phyloP scores from a whole-genome alignment of 768 basidiomycete genomes.

The Candolleomyces efflorescens region DNA sequence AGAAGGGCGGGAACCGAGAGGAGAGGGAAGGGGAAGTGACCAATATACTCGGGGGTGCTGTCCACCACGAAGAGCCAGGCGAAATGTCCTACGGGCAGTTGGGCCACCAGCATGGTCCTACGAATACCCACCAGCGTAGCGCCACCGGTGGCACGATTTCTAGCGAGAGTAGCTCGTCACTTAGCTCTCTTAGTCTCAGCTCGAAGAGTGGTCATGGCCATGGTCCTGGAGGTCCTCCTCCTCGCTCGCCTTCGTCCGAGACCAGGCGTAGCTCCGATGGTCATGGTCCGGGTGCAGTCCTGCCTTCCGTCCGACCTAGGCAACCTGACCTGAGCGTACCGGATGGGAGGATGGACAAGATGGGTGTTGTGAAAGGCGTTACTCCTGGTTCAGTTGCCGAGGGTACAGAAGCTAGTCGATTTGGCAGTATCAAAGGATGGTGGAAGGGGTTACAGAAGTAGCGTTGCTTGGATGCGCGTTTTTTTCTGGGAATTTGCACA shows the following conservation, averaged over 20 bases:
- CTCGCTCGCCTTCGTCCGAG: neutral
- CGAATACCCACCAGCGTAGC: neutral
- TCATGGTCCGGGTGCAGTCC: neutral
- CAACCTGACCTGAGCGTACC: constrained; percentile 6
- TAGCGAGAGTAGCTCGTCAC: constrained; percentile 6
- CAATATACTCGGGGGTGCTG: constrained; percentile 4
- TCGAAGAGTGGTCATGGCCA: constrained; percentile 6
- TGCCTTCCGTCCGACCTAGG: neutral
- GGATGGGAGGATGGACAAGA: constrained; percentile 9
- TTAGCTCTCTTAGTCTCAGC: constrained; percentile 7
- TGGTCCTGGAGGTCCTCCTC: neutral
- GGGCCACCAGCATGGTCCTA: neutral
- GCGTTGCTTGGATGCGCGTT: neutral
- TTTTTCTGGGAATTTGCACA: neutral
- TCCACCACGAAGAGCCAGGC: constrained; percentile 3
- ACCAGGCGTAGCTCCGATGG: neutral
- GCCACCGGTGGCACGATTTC: constrained; percentile 1
- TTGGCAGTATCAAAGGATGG: constrained; percentile 7
- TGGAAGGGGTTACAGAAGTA: constrained; percentile 5
- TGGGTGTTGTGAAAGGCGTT: constrained; percentile 6
- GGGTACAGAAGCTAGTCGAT: neutral
- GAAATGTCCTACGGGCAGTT: constrained; percentile 1
- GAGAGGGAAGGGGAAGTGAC: neutral
- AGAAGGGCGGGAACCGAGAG: neutral
- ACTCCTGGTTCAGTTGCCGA: neutral